A percentile compares a stretch with the other conserved stretches of the same genome.
phyloP scores from a whole-genome alignment of 106 monocot species.

The Allium sativum region DNA sequence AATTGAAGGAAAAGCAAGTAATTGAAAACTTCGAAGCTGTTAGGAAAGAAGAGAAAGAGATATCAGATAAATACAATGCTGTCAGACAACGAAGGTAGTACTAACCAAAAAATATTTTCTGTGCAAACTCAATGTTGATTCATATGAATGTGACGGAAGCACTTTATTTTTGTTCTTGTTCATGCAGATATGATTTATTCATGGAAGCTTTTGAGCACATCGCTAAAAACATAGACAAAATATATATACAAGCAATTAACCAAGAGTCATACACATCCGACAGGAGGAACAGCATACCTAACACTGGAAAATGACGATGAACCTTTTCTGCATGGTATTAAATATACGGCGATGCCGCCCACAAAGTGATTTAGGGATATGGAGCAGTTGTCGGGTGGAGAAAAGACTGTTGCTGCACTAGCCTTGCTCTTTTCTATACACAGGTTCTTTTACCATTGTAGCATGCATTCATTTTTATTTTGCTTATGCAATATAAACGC shows the following conservation, averaged over 20 bases:
- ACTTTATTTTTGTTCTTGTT: not conserved
- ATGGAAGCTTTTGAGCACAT: constrained; percentile 97
- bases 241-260: constrained; percentile 96
- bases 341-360: constrained; percentile 99
- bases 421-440: constrained; percentile 95
- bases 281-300: constrained; percentile 92
- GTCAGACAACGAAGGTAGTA: constrained; percentile 76
- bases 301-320: constrained; percentile 98
- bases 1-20: constrained; percentile 70
- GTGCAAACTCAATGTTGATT: not conserved
- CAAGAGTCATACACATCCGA: constrained; percentile 89
- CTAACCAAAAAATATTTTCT: not conserved
- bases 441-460: constrained; percentile 35
- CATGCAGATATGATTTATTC: constrained; percentile 72
- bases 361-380: constrained; percentile 97
- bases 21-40: constrained; percentile 70
- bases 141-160: not conserved
- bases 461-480: no score
- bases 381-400: constrained; percentile 98
- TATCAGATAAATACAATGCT: constrained; percentile 76
- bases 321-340: constrained; percentile 92
- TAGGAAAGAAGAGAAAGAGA: constrained; percentile 80
- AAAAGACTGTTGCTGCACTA: constrained; percentile 97
- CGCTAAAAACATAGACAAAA: constrained; percentile 83
- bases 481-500: no score